Evolutionary conservation across 2,329 filamentous ascomycete species (phyloP).

Genomic region (Paradendryphiella salina): DNA sequence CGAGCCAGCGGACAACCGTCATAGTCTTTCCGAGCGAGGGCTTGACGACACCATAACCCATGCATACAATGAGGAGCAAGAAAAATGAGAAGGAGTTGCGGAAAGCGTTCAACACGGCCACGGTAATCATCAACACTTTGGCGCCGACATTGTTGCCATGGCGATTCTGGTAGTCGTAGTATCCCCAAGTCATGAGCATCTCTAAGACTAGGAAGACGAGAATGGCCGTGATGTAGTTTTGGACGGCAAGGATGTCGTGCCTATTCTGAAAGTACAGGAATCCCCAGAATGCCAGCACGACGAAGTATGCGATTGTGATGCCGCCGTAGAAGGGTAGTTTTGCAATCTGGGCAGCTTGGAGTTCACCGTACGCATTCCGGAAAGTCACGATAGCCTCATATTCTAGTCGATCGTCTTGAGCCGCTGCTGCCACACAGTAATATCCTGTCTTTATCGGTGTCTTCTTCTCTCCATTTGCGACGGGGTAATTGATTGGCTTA

Average conservation of each 20-base stretch:
- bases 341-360: slow-evolving; percentile 91
- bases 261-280: slow-evolving; percentile 95
- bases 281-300: slow-evolving; percentile 85
- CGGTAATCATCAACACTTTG: slow-evolving; percentile 84
- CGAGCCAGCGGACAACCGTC: slow-evolving; percentile 89
- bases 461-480: slow-evolving; percentile 55
- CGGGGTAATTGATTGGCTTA: slow-evolving; percentile 74
- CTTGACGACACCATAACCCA: slow-evolving; percentile 99
- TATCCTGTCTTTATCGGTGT: slow-evolving; percentile 75
- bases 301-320: slow-evolving; percentile 88
- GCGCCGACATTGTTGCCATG: slow-evolving; percentile 81
- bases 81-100: slow-evolving; percentile 99
- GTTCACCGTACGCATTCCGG: slow-evolving; percentile 93
- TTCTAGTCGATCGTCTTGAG: slow-evolving; percentile 64
- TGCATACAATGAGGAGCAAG: slow-evolving; percentile 94
- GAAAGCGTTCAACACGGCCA: slow-evolving; percentile 90
- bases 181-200: slow-evolving; percentile 98
- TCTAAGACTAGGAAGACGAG: slow-evolving; percentile 91
- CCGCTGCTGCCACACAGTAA: slow-evolving; percentile 85
- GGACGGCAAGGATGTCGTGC: slow-evolving; percentile 90
- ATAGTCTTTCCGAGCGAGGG: slow-evolving; percentile 88
- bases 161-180: slow-evolving; percentile 94
- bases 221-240: slow-evolving; percentile 99
- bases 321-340: slow-evolving; percentile 97
- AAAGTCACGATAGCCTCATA: slow-evolving; percentile 88